Conservation (phyloP, 495 filamentous ascomycete species). For the Poronia punctata region DNA sequence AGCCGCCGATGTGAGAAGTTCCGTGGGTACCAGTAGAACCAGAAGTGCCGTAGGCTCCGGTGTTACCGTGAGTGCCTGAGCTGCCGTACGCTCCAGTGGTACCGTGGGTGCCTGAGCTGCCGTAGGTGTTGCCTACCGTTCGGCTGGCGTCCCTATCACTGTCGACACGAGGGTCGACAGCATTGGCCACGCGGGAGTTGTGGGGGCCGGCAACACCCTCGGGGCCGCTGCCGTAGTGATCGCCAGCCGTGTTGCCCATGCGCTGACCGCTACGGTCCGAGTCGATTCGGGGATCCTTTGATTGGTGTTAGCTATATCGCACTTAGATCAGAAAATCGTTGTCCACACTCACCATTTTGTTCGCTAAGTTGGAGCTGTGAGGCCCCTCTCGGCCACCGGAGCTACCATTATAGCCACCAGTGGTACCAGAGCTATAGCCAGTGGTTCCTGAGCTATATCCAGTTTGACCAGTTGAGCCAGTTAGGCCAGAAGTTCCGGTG, state of each 20-base stretch:
- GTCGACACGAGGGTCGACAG: constrained; percentile 41
- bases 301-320: background rate
- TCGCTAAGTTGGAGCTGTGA: constrained; percentile 47
- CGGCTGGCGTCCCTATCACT: constrained; percentile 33
- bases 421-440: background rate
- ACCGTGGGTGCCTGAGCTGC: constrained; percentile 23
- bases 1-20: constrained; percentile 10
- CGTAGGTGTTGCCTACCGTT: constrained; percentile 23
- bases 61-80: constrained; percentile 11
- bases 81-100: constrained; percentile 5
- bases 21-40: constrained; percentile 19
- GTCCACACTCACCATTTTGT: constrained; percentile 32
- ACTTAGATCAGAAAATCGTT: background rate
- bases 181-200: constrained; percentile 36
- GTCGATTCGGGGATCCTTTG: constrained; percentile 41
- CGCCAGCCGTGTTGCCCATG: constrained; percentile 20
- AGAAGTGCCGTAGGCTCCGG: constrained; percentile 13
- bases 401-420: background rate
- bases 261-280: constrained; percentile 35
- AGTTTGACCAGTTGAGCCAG: constrained; percentile 3
- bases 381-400: constrained; percentile 32
- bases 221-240: constrained; percentile 21
- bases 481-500: constrained; percentile 11
- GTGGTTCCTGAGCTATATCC: constrained; percentile 8
- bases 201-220: constrained; percentile 41